Evolutionary conservation across 2,329 filamentous ascomycete genomes (phyloP).

Genomic region (Colletotrichum truncatum): DNA sequence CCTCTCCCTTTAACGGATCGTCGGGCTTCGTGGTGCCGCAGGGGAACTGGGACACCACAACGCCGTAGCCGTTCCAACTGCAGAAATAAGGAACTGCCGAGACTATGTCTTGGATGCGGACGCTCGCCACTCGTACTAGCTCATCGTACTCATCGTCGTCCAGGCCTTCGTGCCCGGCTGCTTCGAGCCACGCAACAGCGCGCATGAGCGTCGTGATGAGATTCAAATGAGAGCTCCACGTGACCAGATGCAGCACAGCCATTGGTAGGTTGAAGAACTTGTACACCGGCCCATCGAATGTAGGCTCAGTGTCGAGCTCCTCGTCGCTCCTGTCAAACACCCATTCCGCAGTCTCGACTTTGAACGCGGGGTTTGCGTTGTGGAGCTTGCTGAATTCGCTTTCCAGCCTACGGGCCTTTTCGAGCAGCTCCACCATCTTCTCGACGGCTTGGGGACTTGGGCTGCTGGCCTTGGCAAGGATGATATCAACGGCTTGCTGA

Average conservation of each 20-base stretch:
- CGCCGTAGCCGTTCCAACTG: conserved; percentile 33
- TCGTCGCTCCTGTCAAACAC: conserved; percentile 26
- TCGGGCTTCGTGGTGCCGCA: conserved; percentile 25
- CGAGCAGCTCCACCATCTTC: conserved; percentile 19
- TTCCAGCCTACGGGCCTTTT: conserved; percentile 15
- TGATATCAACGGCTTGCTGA: conserved; percentile 28
- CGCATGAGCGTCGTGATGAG: conserved; percentile 32
- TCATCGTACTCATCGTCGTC: conserved; percentile 28
- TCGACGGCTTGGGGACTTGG: conserved; percentile 1
- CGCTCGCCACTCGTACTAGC: conserved; percentile 6
- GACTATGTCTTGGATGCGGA: conserved; percentile 30
- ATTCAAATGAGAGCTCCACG: conserved; percentile 31
- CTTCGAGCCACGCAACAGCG: conserved; percentile 29
- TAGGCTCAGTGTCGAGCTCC: conserved; percentile 24
- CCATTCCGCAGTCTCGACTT: conserved; percentile 24
- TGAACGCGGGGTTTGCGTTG: conserved; percentile 12
- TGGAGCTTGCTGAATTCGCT: conserved; percentile 17
- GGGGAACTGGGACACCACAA: conserved; percentile 27
- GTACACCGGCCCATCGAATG: conserved; percentile 30
- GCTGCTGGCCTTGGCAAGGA: conserved; percentile 1
- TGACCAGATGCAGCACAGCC: conserved; percentile 29
- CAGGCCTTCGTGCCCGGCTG: conserved; percentile 1
- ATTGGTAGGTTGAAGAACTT: conserved; percentile 32
- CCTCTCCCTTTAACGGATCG: conserved; percentile 31
- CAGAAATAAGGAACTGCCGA: conserved; percentile 32